Base-by-base conservation (phyloP, 2,329 filamentous ascomycete species). In the Cladophialophora bantiana region DNA sequence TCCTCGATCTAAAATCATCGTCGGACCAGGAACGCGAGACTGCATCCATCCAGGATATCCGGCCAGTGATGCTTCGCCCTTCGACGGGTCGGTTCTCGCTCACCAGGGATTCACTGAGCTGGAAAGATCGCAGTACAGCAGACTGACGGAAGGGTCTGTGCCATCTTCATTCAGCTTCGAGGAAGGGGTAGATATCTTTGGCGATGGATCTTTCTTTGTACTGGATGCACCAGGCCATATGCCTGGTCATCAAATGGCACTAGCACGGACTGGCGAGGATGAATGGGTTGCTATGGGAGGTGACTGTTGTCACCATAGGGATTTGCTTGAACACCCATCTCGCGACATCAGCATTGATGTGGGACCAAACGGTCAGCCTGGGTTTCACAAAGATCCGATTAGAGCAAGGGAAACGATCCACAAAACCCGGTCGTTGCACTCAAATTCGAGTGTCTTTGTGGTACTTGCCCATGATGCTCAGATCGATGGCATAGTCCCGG, bases 211-310 rank as follows among this genome's bases (percentile, higher is more conserved):
- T 7, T 74, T 82, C 56, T 81, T 80, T 54, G 67, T 82, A 15
- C 72, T 82, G 4, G 77, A 81, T 38, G 71, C 81, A 2, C 84
- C 84, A 0, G 85, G 85, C 1, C 68, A 70, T 36, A 79, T 81
- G 0, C 74, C 83, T 13, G 83, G 82, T 1, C 83, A 85, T 70
- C 75, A 84, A 26, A 81, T 79, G 65, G 84, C 77, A 2, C 76
- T 86, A 0, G 84, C 81, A 1, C 76, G 84, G 4, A 82, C 79
- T 0, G 75, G 48, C 42, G 60, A 4, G 73, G 57, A 57, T 7
- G 71, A 74, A 2, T 86, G 84, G 70, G 77, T 85, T 18, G 78
- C 84, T 70, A 81, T 85, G 76, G 83, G 81, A 18, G 83, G 81
- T 12, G 83, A 85, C 71, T 75, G 78, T 3, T 80, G 77, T 38